These are phyloP conservation scores for Lactifluus piperatus DNA, from an alignment of 768 basidiomycete species.

Conservation along the genomic window DNA sequence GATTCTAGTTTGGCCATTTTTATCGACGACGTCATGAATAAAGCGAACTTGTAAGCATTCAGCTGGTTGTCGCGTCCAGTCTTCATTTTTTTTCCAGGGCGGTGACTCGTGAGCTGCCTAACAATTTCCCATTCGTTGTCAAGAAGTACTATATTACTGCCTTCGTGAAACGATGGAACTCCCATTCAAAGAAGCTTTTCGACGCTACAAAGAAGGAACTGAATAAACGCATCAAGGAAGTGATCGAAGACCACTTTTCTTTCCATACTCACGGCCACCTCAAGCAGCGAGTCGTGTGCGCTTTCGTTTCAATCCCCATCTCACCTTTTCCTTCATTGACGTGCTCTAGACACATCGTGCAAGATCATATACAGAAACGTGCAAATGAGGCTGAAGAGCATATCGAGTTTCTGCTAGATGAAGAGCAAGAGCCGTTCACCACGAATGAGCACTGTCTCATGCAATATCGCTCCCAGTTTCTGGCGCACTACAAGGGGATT, in stretches of 20 bases:
- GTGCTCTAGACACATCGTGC: not conserved
- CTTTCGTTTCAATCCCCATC: not conserved
- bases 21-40: not conserved
- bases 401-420: not conserved
- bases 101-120: conserved; percentile 59
- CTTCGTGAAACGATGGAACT: conserved; percentile 17
- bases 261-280: not conserved
- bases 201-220: conserved; percentile 8
- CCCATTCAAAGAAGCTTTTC: conserved; percentile 18
- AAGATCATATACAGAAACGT: not conserved
- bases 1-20: not conserved
- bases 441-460: not conserved
- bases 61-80: not conserved
- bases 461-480: not conserved
- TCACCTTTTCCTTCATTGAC: not conserved
- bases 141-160: conserved; percentile 19
- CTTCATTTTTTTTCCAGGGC: not conserved
- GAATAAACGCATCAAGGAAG: not conserved
- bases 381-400: not conserved
- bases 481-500: not conserved
- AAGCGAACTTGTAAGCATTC: not conserved
- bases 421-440: not conserved
- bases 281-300: not conserved
- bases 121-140: conserved; percentile 43
- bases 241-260: not conserved